A percentile compares a stretch with the other conserved stretches of the same genome.
Evolutionary conservation across 345 rosid species (phyloP).

Genomic region (Microthlaspi erraticum): DNA sequence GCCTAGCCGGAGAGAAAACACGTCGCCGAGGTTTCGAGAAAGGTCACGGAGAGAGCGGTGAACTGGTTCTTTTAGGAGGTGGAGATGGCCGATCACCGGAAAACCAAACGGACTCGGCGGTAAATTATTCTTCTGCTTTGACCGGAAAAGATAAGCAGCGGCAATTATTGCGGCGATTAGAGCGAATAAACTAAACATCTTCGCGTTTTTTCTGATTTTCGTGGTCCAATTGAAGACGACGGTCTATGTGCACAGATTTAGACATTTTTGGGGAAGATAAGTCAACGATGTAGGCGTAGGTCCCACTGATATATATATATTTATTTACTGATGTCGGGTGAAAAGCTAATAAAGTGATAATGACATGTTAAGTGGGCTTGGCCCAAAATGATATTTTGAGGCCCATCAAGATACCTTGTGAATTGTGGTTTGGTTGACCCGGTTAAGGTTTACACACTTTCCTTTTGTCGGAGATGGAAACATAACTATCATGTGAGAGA

Average conservation of each 20-base stretch:
- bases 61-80: constrained; percentile 42
- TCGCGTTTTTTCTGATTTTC: not conserved
- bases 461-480: not conserved
- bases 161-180: not conserved
- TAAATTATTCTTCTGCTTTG: not conserved
- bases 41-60: constrained; percentile 39
- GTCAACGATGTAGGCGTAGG: too few species aligned
- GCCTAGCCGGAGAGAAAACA: constrained; percentile 51
- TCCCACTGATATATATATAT: too few species aligned
- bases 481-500: not conserved
- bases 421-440: not conserved
- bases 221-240: not conserved
- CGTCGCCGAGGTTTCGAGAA: constrained; percentile 46
- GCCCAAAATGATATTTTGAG: not conserved
- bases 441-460: not conserved
- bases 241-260: not conserved
- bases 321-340: too few species aligned
- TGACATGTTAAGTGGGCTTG: not conserved
- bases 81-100: constrained; percentile 35
- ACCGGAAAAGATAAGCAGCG: not conserved
- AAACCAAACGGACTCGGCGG: constrained; percentile 30
- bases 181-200: constrained; percentile 10
- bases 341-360: too few species aligned
- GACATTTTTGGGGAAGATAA: too few species aligned
- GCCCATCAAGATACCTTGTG: constrained; percentile 7